Base-by-base conservation (phyloP, 306 rosid species). In the Casuarina glauca region DNA sequence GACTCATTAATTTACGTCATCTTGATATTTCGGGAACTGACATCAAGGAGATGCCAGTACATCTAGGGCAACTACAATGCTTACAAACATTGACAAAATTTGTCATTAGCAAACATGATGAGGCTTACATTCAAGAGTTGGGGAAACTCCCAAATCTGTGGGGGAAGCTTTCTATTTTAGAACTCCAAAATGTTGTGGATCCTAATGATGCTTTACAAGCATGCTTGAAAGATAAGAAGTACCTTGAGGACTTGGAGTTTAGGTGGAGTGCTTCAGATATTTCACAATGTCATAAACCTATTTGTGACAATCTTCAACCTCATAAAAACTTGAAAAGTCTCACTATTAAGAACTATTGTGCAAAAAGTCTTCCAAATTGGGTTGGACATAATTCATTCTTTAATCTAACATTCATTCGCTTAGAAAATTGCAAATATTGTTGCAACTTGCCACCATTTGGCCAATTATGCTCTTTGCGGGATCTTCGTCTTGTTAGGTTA, bases 1-100 rank as follows among this genome's bases (percentile, higher is more conserved):
- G 62, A 15, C 82, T 78, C 12, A 9, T 72, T 0, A 72, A 36
- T 10, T 8, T 79, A 0, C 61, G 60, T 6, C 70, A 73, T 68
- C 69, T 79, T 6, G 69, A 63, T 44, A 41, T 73, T 42, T 9
- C 10, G 1, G 43, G 12, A 35, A 43, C 78, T 43, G 4, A 1
- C 0, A 61, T 79, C 12, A 35, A 44, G 43, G 39, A 79, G 58
- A 64, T 62, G 78, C 78, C 73, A 1, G 1, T 13, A 3, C 16
- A 32, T 0, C 12, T 79, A 12, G 78, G 48, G 3, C 16, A 51
- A 19, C 9, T 79, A 35, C 42, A 43, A 72, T 50, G 10, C 10
- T 60, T 79, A 4, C 57, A 35, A 52, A 62, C 67, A 0, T 9
- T 79, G 20, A 5, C 35, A 1, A 16, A 64, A 0, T 72, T 79